Evolutionary conservation across 441 rosid genomes (phyloP).

Genomic region (Syzygium syzygioides): DNA sequence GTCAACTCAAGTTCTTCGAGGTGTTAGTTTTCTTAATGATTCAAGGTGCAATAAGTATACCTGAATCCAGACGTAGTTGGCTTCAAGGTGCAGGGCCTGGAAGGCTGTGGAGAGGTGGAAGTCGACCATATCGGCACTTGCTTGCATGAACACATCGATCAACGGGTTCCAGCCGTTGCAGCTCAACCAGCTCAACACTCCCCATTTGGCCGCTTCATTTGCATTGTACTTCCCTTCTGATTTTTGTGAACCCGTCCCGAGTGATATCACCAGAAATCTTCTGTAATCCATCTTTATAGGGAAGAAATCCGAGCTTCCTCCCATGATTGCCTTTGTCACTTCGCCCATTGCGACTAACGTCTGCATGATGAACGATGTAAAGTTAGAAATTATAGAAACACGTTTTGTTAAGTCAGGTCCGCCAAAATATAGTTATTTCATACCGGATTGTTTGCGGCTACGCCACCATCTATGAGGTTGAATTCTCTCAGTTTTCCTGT

Average conservation of each 20-base stretch:
- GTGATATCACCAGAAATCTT: constrained; percentile 31
- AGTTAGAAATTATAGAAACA: not conserved
- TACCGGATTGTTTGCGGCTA: constrained; percentile 64
- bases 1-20: not conserved
- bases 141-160: constrained; percentile 34
- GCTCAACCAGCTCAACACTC: constrained; percentile 33
- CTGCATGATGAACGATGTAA: constrained; percentile 1
- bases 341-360: constrained; percentile 34
- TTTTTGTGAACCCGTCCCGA: constrained; percentile 32
- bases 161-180: constrained; percentile 24
- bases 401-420: not conserved
- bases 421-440: not conserved
- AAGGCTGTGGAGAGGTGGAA: constrained; percentile 44
- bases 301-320: constrained; percentile 19
- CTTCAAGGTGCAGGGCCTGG: constrained; percentile 46
- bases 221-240: constrained; percentile 26
- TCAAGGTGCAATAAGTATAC: constrained; percentile 13
- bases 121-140: constrained; percentile 59
- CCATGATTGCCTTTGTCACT: constrained; percentile 29
- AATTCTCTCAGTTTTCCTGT: constrained; percentile 27
- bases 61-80: constrained; percentile 56
- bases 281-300: constrained; percentile 25
- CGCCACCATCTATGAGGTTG: constrained; percentile 66
- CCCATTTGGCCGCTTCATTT: constrained; percentile 30
- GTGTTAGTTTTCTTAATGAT: not conserved